Evolutionary conservation across 495 filamentous ascomycete species (phyloP).

Genomic region (Aspergillus asperescens): DNA sequence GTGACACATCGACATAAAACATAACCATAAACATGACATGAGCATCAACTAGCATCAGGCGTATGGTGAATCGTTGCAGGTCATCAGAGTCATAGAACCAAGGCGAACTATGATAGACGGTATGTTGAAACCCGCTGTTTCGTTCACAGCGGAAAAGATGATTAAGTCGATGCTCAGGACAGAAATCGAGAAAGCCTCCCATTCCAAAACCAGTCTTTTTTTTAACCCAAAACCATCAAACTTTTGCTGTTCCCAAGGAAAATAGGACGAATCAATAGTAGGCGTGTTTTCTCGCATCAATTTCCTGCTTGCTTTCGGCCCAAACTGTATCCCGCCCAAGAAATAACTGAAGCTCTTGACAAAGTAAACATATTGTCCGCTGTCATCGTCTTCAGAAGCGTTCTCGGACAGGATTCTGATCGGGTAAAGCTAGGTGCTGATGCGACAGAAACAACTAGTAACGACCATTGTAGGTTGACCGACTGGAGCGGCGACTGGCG

Average conservation of each 20-base stretch:
- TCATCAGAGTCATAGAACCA: slow-evolving; percentile 49
- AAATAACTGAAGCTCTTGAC: slow-evolving; percentile 7
- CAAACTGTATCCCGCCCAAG: slow-evolving; percentile 1
- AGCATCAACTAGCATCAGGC: slow-evolving; percentile 24
- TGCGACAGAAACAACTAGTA: slow-evolving; percentile 7
- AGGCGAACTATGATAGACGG: slow-evolving; percentile 35
- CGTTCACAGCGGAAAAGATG: slow-evolving; percentile 15
- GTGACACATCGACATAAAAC: slow-evolving; percentile 10
- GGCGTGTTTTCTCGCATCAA: not conserved
- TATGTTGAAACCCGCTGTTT: slow-evolving; percentile 23
- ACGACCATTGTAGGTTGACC: slow-evolving; percentile 34
- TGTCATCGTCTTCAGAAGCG: not conserved
- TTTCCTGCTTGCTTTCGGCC: not conserved
- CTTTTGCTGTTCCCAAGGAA: slow-evolving; percentile 14
- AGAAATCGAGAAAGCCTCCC: slow-evolving; percentile 16
- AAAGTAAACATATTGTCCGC: not conserved
- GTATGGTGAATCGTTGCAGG: slow-evolving; percentile 40
- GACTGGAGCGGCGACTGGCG: slow-evolving; percentile 34
- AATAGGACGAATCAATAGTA: not conserved
- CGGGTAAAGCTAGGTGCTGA: slow-evolving; percentile 1
- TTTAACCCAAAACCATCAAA: slow-evolving; percentile 13
- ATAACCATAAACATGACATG: slow-evolving; percentile 21
- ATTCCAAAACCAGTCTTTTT: slow-evolving; percentile 12
- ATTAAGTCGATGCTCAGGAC: slow-evolving; percentile 11
- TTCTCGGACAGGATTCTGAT: not conserved